A percentile compares a stretch with the other conserved stretches of the same genome.
phyloP scores from a whole-genome alignment of 2,329 filamentous ascomycete genomes.

The Pestalotiopsis sp. region DNA sequence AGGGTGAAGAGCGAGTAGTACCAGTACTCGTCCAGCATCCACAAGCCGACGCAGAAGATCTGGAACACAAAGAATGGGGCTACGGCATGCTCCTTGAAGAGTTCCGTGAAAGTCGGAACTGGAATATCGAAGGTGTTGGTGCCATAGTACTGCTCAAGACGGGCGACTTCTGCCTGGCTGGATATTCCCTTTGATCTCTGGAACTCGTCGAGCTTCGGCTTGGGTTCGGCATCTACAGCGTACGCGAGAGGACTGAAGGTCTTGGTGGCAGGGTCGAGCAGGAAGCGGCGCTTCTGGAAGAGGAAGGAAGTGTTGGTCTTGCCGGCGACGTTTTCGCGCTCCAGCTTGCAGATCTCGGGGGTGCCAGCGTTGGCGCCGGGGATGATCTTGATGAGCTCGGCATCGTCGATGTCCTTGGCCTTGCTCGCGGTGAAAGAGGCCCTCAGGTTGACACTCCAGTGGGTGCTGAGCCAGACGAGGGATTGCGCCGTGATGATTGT shows the following conservation, averaged over 20 bases:
- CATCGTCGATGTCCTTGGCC: slow-evolving; percentile 71
- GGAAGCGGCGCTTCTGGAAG: slow-evolving; percentile 97
- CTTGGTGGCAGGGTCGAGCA: slow-evolving; percentile 73
- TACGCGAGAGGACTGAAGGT: slow-evolving; percentile 84
- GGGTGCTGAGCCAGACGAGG: slow-evolving; percentile 90
- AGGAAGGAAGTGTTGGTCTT: slow-evolving; percentile 84
- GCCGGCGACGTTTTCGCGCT: slow-evolving; percentile 75
- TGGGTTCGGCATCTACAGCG: slow-evolving; percentile 82
- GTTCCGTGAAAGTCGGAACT: slow-evolving; percentile 90
- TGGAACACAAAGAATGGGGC: slow-evolving; percentile 99
- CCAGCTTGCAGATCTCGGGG: slow-evolving; percentile 82
- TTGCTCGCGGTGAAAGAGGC: slow-evolving; percentile 79
- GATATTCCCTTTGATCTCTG: slow-evolving; percentile 79
- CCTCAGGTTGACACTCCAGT: slow-evolving; percentile 92
- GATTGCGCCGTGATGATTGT: slow-evolving; percentile 86
- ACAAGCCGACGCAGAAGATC: slow-evolving; percentile 96
- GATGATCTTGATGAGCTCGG: slow-evolving; percentile 88
- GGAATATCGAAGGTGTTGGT: slow-evolving; percentile 97
- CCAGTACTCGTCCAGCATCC: slow-evolving; percentile 99
- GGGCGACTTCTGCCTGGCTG: slow-evolving; percentile 73
- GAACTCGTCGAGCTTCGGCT: slow-evolving; percentile 76
- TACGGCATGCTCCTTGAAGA: slow-evolving; percentile 98
- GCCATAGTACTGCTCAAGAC: slow-evolving; percentile 90
- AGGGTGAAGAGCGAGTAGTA: slow-evolving; percentile 99
- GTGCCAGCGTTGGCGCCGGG: slow-evolving; percentile 87